These are phyloP conservation scores for Monosporascus sp. DNA, from an alignment of 2,329 filamentous ascomycete genomes.

Conservation along the genomic window DNA sequence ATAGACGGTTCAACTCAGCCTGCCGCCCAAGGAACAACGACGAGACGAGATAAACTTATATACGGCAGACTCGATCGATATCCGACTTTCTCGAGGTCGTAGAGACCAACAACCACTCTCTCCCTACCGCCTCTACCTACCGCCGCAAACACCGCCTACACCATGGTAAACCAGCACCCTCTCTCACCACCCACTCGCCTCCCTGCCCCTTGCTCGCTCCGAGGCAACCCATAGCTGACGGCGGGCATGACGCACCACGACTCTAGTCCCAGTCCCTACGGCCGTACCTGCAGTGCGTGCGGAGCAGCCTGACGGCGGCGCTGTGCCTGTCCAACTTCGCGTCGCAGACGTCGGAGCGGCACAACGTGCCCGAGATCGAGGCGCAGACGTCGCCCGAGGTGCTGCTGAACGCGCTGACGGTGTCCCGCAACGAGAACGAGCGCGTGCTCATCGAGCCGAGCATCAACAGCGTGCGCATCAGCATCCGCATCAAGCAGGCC, in stretches of 20 bases:
- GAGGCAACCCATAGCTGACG: slow-evolving; percentile 16
- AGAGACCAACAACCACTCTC: slow-evolving; percentile 3
- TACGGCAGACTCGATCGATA: neutral
- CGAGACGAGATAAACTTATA: neutral
- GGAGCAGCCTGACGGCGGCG: slow-evolving; percentile 87
- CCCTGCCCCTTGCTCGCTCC: neutral
- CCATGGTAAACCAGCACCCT: slow-evolving; percentile 16
- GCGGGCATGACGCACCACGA: neutral
- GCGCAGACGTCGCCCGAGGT: slow-evolving; percentile 90
- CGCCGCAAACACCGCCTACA: neutral
- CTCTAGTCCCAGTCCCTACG: slow-evolving; percentile 87
- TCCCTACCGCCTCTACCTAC: neutral
- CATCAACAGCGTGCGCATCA: slow-evolving; percentile 94
- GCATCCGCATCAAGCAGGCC: slow-evolving; percentile 98
- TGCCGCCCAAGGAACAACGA: neutral
- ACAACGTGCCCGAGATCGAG: slow-evolving; percentile 98
- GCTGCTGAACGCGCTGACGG: slow-evolving; percentile 81
- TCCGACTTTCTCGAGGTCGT: slow-evolving; percentile 1
- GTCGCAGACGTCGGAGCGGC: slow-evolving; percentile 90
- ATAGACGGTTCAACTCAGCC: neutral
- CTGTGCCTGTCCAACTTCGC: slow-evolving; percentile 95
- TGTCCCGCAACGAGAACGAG: slow-evolving; percentile 96
- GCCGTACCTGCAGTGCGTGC: slow-evolving; percentile 93
- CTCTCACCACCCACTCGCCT: neutral
- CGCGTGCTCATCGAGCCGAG: slow-evolving; percentile 92